These are phyloP conservation scores for Bryoerythrophyllum caledonicum DNA, from an alignment of 225 moss, liverwort and hornwort species.

Conservation along the genomic window DNA sequence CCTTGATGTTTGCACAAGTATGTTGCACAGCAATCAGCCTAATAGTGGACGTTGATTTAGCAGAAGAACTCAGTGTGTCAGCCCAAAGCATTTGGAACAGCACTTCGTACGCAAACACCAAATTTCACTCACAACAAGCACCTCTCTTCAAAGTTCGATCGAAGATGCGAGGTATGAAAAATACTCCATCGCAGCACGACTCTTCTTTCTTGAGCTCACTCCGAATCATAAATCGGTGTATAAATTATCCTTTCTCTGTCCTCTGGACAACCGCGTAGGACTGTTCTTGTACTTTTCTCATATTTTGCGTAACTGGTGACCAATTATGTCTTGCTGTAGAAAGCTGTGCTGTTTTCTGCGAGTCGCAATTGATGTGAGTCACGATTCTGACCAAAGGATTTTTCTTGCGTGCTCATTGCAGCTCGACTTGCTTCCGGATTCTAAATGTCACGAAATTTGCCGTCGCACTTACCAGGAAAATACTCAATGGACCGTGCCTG, in stretches of 20 bases:
- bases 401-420: constrained; percentile 22
- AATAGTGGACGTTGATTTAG: constrained; percentile 23
- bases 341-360: not conserved
- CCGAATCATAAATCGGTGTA: not conserved
- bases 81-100: constrained; percentile 47
- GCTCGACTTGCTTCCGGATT: constrained; percentile 43
- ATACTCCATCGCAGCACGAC: not conserved
- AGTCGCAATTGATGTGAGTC: not conserved
- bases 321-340: not conserved
- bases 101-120: constrained; percentile 28
- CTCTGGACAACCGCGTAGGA: not conserved
- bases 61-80: constrained; percentile 41
- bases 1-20: constrained; percentile 1
- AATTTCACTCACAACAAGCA: constrained; percentile 39
- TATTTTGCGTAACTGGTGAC: not conserved
- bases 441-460: constrained; percentile 46
- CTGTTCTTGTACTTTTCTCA: not conserved
- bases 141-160: constrained; percentile 52
- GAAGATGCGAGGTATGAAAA: constrained; percentile 54
- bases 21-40: constrained; percentile 8
- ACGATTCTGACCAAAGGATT: constrained; percentile 6
- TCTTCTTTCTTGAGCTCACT: not conserved
- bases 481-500: constrained; percentile 26
- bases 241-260: not conserved
- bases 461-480: constrained; percentile 35